These are phyloP conservation scores for Neoboletus magnificus DNA, from an alignment of 768 basidiomycete genomes.

Conservation along the genomic window DNA sequence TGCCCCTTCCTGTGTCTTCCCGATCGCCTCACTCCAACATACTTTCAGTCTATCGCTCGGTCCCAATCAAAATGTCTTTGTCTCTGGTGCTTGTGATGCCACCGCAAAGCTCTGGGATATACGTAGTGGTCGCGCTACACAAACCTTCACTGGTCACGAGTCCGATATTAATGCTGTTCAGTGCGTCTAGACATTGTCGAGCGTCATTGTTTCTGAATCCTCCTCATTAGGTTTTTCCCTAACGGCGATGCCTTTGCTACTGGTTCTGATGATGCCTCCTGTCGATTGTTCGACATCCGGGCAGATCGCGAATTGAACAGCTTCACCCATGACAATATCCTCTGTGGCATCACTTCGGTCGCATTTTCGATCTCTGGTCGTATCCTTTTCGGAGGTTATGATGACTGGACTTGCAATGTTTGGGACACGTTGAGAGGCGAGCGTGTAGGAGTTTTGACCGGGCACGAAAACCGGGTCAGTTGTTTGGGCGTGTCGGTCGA, in stretches of 20 bases:
- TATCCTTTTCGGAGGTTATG: slow-evolving; percentile 97
- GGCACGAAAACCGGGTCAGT: slow-evolving; percentile 97
- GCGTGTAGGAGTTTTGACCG: slow-evolving; percentile 94
- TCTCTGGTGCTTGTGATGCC: slow-evolving; percentile 98
- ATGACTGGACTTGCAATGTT: slow-evolving; percentile 99
- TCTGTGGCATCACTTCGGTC: slow-evolving; percentile 98
- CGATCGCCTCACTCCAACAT: slow-evolving; percentile 9
- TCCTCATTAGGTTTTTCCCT: slow-evolving; percentile 83
- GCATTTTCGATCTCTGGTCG: slow-evolving; percentile 98
- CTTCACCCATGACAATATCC: slow-evolving; percentile 97
- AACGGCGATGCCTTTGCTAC: slow-evolving; percentile 99
- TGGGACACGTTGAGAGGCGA: slow-evolving; percentile 99
- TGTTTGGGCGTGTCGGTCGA: slow-evolving; percentile 95
- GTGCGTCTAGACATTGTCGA: slow-evolving; percentile 48
- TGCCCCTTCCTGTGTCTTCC: background rate
- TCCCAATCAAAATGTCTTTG: slow-evolving; percentile 91
- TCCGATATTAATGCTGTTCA: slow-evolving; percentile 99
- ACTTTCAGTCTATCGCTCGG: slow-evolving; percentile 80
- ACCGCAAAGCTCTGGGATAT: slow-evolving; percentile 99
- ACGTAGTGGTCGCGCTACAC: slow-evolving; percentile 93
- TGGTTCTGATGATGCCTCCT: slow-evolving; percentile 98
- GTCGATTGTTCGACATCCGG: slow-evolving; percentile 95
- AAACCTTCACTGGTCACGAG: slow-evolving; percentile 98
- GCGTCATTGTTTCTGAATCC: slow-evolving; percentile 3
- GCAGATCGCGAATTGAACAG: slow-evolving; percentile 96